A percentile compares a stretch with the other conserved stretches of the same genome.
These are phyloP conservation scores for Arabidopsis lyrata DNA, from an alignment of 441 rosid species.

Conservation along the genomic window DNA sequence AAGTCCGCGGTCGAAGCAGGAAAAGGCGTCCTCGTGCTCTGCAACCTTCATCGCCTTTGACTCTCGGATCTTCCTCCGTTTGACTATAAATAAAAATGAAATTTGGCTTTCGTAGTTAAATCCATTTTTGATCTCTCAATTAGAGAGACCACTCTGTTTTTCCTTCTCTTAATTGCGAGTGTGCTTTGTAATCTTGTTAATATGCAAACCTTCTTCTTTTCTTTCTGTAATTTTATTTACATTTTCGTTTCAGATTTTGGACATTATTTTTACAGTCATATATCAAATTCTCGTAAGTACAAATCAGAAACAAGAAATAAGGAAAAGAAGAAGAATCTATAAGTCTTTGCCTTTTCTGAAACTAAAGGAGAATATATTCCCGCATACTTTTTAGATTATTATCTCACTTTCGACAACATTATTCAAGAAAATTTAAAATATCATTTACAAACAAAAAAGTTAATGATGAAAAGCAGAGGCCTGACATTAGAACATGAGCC, in stretches of 20 bases:
- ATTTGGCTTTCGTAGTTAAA: constrained; percentile 20
- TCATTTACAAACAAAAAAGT: constrained; percentile 1
- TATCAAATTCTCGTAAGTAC: constrained; percentile 3
- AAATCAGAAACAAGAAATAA: not conserved
- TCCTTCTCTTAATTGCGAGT: not conserved
- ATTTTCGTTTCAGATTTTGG: constrained; percentile 16
- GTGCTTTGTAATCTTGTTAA: constrained; percentile 42
- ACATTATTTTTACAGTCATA: not conserved
- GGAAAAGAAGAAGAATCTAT: constrained; percentile 7
- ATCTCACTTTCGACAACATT: constrained; percentile 31
- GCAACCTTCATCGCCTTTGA: constrained; percentile 68
- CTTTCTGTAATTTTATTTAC: constrained; percentile 5
- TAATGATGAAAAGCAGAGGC: constrained; percentile 24
- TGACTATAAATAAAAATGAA: constrained; percentile 31
- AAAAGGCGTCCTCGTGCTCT: constrained; percentile 59
- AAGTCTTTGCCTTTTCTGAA: constrained; percentile 2
- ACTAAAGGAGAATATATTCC: constrained; percentile 34
- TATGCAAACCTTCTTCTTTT: constrained; percentile 16
- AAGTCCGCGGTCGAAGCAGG: constrained; percentile 81
- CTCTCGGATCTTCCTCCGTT: constrained; percentile 51
- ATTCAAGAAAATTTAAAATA: constrained; percentile 1
- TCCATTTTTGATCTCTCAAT: constrained; percentile 11
- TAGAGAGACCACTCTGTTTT: constrained; percentile 28
- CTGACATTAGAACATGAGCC: constrained; percentile 8
- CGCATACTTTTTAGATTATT: not conserved